phyloP scores from a whole-genome alignment of 371 early-diverging fungal species.

The Mucor racemosus region DNA sequence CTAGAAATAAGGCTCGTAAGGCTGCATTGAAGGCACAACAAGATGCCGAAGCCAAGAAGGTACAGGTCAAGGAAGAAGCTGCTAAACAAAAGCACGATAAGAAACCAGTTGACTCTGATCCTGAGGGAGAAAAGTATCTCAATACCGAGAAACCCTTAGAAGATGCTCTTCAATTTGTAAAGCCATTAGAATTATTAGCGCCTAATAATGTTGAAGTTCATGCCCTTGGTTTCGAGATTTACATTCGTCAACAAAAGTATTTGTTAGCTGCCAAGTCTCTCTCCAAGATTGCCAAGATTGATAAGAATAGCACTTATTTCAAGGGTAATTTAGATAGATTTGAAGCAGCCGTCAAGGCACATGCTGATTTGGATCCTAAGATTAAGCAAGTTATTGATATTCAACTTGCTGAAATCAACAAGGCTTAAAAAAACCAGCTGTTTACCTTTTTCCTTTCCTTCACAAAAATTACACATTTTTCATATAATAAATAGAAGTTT shows the following conservation, averaged over 20 bases:
- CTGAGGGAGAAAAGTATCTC: conserved; percentile 68
- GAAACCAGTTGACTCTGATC: conserved; percentile 66
- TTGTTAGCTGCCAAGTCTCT: conserved; percentile 75
- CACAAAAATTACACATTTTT: neutral
- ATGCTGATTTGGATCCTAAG: conserved; percentile 26
- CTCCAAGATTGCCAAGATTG: conserved; percentile 58
- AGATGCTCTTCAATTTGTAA: conserved; percentile 78
- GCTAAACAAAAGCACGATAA: conserved; percentile 56
- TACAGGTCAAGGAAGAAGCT: conserved; percentile 40
- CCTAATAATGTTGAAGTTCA: conserved; percentile 67
- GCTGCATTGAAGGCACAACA: conserved; percentile 54
- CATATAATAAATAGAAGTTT: neutral
- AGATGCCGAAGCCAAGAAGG: conserved; percentile 48
- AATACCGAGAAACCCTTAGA: conserved; percentile 69
- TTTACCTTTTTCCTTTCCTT: neutral
- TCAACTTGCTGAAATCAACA: conserved; percentile 25
- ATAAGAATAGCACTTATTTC: conserved; percentile 55
- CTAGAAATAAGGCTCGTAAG: conserved; percentile 61
- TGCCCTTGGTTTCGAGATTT: conserved; percentile 75
- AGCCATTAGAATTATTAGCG: conserved; percentile 67
- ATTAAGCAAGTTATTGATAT: conserved; percentile 30
- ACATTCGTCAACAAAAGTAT: conserved; percentile 79
- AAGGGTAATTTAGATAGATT: conserved; percentile 61
- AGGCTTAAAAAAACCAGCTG: neutral
- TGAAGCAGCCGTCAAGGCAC: conserved; percentile 47